Percentiles rank a stretch among this genome's conserved stretches.
Conservation (phyloP, 2,329 filamentous ascomycete species). For the Xylariales sp. region DNA sequence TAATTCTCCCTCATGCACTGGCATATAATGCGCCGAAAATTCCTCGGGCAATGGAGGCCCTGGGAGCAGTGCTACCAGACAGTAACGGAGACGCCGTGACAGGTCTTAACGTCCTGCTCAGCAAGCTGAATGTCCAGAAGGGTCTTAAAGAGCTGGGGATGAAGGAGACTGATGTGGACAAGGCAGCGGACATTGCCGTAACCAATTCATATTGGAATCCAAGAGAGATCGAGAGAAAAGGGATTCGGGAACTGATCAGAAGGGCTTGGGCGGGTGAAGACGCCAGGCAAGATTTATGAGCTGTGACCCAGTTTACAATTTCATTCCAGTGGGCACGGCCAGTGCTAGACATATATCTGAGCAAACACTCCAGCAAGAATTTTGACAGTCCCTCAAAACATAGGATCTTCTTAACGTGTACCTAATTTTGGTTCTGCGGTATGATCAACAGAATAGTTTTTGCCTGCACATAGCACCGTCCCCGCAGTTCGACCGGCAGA, state of each 20-base stretch:
- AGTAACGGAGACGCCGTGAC: slow-evolving; percentile 54
- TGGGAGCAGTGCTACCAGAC: slow-evolving; percentile 50
- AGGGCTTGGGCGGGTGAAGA: slow-evolving; percentile 58
- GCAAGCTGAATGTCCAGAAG: slow-evolving; percentile 48
- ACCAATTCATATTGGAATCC: slow-evolving; percentile 58
- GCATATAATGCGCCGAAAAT: slow-evolving; percentile 57
- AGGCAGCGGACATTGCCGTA: slow-evolving; percentile 54
- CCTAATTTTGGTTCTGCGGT: too few species aligned
- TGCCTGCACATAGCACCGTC: too few species aligned
- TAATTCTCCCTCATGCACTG: slow-evolving; percentile 57
- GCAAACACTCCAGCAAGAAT: too few species aligned
- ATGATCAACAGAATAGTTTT: too few species aligned
- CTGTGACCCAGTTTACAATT: not conserved
- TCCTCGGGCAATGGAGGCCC: slow-evolving; percentile 44
- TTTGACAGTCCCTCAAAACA: too few species aligned
- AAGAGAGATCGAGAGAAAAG: slow-evolving; percentile 43
- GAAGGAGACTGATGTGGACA: slow-evolving; percentile 56
- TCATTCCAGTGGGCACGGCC: too few species aligned
- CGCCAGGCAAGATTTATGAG: slow-evolving; percentile 30
- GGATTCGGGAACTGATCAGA: slow-evolving; percentile 51
- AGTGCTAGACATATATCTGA: too few species aligned
- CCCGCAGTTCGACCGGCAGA: too few species aligned
- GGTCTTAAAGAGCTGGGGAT: slow-evolving; percentile 52
- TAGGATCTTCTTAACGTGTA: too few species aligned
- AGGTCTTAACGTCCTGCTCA: slow-evolving; percentile 51